phyloP scores from a whole-genome alignment of 2,329 filamentous ascomycete species.

The Apiospora marii region DNA sequence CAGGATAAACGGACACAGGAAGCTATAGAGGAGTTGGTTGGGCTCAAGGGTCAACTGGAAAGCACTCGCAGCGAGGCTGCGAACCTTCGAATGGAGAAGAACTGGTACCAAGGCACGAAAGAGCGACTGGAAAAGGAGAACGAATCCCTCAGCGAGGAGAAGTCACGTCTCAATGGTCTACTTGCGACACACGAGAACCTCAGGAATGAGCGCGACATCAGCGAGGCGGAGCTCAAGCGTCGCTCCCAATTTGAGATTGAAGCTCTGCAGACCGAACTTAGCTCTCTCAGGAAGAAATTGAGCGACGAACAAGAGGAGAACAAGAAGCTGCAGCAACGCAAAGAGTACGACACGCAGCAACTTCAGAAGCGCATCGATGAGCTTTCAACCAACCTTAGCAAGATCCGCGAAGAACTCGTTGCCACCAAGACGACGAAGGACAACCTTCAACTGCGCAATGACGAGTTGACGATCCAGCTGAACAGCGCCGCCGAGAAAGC shows the following conservation, averaged over 20 bases:
- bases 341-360: constrained; percentile 90
- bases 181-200: constrained; percentile 86
- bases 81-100: constrained; percentile 94
- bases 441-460: constrained; percentile 86
- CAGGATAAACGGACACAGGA: constrained; percentile 92
- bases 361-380: constrained; percentile 93
- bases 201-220: constrained; percentile 88
- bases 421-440: constrained; percentile 87
- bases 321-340: constrained; percentile 82
- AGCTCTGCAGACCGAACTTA: constrained; percentile 79
- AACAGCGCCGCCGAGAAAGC: constrained; percentile 89
- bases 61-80: constrained; percentile 89
- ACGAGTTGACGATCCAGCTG: constrained; percentile 88
- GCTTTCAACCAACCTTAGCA: constrained; percentile 79
- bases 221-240: constrained; percentile 82
- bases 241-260: constrained; percentile 82
- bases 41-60: constrained; percentile 81
- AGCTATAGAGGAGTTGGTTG: constrained; percentile 90
- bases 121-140: constrained; percentile 88
- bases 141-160: constrained; percentile 83
- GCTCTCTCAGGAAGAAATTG: constrained; percentile 81
- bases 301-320: constrained; percentile 83
- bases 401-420: constrained; percentile 86
- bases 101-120: constrained; percentile 93
- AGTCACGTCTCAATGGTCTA: constrained; percentile 81